A percentile compares a stretch with the other conserved stretches of the same genome.
Evolutionary conservation across 441 rosid species (phyloP).

Genomic region (Iberis amara): DNA sequence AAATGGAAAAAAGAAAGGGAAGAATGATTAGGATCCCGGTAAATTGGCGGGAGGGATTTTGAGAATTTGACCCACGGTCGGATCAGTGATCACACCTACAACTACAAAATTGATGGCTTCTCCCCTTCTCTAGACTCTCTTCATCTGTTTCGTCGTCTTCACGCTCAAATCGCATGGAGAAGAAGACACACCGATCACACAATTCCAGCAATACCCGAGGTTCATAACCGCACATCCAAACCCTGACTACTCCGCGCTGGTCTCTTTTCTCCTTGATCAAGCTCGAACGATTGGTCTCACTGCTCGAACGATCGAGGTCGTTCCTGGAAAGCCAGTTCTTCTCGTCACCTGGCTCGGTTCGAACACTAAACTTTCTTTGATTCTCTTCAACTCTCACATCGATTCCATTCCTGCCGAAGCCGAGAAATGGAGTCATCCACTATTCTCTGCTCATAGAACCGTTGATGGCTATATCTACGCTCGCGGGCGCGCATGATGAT

Average conservation of each 20-base stretch:
- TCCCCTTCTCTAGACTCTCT: conserved; percentile 3
- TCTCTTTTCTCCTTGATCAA: conserved; percentile 50
- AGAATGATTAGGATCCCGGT: no score
- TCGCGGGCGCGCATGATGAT: conserved; percentile 86
- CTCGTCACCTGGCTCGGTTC: conserved; percentile 71
- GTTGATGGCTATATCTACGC: conserved; percentile 56
- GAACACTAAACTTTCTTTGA: conserved; percentile 54
- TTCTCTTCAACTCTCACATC: conserved; percentile 83
- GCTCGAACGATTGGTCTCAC: conserved; percentile 49
- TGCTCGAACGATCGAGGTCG: conserved; percentile 42
- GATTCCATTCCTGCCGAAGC: conserved; percentile 88
- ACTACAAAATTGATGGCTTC: conserved; percentile 25
- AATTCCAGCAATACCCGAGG: conserved; percentile 62
- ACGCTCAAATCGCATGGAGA: neutral
- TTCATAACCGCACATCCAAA: conserved; percentile 81
- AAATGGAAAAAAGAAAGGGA: no score
- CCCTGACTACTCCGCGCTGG: conserved; percentile 64
- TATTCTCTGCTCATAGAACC: conserved; percentile 62
- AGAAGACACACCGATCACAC: conserved; percentile 40
- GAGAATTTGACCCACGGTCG: no score
- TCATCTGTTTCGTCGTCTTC: conserved; percentile 4
- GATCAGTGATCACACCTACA: no score
- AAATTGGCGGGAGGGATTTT: no score
- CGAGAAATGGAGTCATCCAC: conserved; percentile 65
- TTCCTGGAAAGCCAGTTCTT: conserved; percentile 48